Evolutionary conservation across 2,329 filamentous ascomycete species (phyloP).

Genomic region (Monilinia laxa): DNA sequence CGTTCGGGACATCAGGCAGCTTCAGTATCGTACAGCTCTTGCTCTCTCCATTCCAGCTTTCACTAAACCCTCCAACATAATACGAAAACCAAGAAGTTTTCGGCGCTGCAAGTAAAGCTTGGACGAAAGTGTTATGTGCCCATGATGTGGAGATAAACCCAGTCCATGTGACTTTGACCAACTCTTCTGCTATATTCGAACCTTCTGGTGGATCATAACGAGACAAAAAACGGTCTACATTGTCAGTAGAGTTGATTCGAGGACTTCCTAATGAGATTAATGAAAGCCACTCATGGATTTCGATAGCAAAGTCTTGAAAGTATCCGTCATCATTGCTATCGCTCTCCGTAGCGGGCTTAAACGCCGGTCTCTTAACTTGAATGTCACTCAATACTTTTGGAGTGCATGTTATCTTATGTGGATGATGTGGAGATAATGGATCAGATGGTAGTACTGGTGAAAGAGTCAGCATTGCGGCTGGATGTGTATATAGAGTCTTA

Average conservation of each 20-base stretch:
- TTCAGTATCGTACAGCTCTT: slow-evolving; percentile 56
- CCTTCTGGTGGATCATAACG: slow-evolving; percentile 59
- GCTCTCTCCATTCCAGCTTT: slow-evolving; percentile 46
- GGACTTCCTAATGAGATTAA: slow-evolving; percentile 65
- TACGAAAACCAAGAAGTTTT: slow-evolving; percentile 56
- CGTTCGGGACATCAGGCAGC: slow-evolving; percentile 49
- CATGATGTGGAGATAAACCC: slow-evolving; percentile 57
- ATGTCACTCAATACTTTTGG: slow-evolving; percentile 38
- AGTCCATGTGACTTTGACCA: slow-evolving; percentile 57
- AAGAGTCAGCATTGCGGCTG: slow-evolving; percentile 26
- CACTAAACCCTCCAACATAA: slow-evolving; percentile 53
- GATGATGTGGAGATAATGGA: slow-evolving; percentile 49
- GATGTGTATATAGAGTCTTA: slow-evolving; percentile 39
- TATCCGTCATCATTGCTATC: slow-evolving; percentile 46
- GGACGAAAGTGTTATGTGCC: slow-evolving; percentile 50
- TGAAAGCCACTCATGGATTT: slow-evolving; percentile 73
- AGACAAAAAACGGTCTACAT: slow-evolving; percentile 66
- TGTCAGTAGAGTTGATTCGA: slow-evolving; percentile 57
- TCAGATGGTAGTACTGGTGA: slow-evolving; percentile 49
- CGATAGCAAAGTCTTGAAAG: slow-evolving; percentile 62
- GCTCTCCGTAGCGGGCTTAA: slow-evolving; percentile 38
- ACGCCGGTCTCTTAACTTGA: slow-evolving; percentile 35
- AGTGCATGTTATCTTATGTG: slow-evolving; percentile 45
- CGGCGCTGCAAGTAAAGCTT: slow-evolving; percentile 48
- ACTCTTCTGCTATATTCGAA: slow-evolving; percentile 34